Evolutionary conservation across 495 filamentous ascomycete genomes (phyloP), one percentile per base, ranked within the genome.

Genomic region (Mycothermus thermophilus): DNA sequence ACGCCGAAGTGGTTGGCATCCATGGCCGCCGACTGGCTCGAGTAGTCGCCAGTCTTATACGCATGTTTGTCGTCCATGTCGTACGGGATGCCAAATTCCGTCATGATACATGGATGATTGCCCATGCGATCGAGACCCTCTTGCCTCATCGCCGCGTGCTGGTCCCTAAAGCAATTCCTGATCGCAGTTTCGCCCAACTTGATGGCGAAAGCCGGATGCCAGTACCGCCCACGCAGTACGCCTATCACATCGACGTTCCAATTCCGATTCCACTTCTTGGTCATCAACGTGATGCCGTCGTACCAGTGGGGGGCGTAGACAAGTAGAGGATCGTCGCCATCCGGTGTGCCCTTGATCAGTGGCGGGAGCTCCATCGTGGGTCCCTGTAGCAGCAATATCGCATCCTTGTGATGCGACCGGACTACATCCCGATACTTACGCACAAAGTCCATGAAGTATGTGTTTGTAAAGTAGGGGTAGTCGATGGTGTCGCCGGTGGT

Each of bases 241-340:
- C 90, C 90, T 37, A 96, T 75, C 14, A 97, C 84, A 59, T 97
- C 90, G 11, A 97, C 77, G 47, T 97, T 97, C 78, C 90, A 97
- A 14, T 79, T 70, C 1, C 86, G 78, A 51, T 96, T 97, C 90
- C 92, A 97, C 55, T 92, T 92, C 60, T 97, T 97, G 14, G 83
- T 96, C 72, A 97, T 79, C 23, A 97, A 69, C 0, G 90, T 97
- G 15, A 97, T 75, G 9, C 92, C 90, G 52, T 97, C 90, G 54
- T 97, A 97, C 51, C 79, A 97, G 58, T 97, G 90, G 8, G 85
- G 85, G 3, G 90, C 75, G 53, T 93, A 95, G 8, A 86, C 80
- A 72, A 95, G 78, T 30, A 80, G 79, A 6, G 77, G 77, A 47
- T 95, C 84, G 46, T 93, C 47, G 26, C 52, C 86, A 50, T 96